Evolutionary conservation across 495 filamentous ascomycete species (phyloP).

Genomic region (Aspergillus coremiiformis): DNA sequence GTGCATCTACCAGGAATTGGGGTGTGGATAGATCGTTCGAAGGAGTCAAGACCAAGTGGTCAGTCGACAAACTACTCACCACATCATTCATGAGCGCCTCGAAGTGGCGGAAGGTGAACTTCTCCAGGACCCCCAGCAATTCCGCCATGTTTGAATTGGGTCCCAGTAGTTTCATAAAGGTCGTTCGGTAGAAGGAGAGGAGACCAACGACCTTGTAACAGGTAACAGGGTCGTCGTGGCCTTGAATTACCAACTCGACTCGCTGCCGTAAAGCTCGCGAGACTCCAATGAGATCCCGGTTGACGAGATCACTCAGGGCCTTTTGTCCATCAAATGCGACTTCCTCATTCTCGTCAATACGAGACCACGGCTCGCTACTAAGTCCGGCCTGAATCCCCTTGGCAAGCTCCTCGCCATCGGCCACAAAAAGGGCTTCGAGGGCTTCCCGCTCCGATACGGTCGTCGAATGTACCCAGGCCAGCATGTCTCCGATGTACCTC

Average conservation of each 20-base stretch:
- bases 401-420: slow-evolving; percentile 85
- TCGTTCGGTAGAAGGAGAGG: slow-evolving; percentile 79
- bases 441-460: slow-evolving; percentile 91
- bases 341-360: slow-evolving; percentile 50
- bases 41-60: slow-evolving; percentile 49
- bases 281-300: slow-evolving; percentile 74
- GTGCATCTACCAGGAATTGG: slow-evolving; percentile 72
- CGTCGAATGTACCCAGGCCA: slow-evolving; percentile 92
- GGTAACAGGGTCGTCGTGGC: slow-evolving; percentile 80
- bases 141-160: slow-evolving; percentile 61
- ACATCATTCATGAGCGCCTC: slow-evolving; percentile 70
- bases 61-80: slow-evolving; percentile 61
- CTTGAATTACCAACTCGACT: slow-evolving; percentile 84
- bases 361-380: slow-evolving; percentile 81
- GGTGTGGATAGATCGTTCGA: slow-evolving; percentile 63
- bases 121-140: slow-evolving; percentile 58
- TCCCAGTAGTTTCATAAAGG: slow-evolving; percentile 73
- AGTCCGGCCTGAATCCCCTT: slow-evolving; percentile 77
- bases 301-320: slow-evolving; percentile 81
- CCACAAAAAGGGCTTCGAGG: slow-evolving; percentile 82
- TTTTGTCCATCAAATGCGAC: slow-evolving; percentile 71
- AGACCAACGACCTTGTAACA: slow-evolving; percentile 87
- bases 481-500: slow-evolving; percentile 93
- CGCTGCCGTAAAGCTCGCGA: slow-evolving; percentile 71
- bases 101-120: slow-evolving; percentile 78